Base-by-base conservation (phyloP, 345 rosid genomes). In the Populus simonii region DNA sequence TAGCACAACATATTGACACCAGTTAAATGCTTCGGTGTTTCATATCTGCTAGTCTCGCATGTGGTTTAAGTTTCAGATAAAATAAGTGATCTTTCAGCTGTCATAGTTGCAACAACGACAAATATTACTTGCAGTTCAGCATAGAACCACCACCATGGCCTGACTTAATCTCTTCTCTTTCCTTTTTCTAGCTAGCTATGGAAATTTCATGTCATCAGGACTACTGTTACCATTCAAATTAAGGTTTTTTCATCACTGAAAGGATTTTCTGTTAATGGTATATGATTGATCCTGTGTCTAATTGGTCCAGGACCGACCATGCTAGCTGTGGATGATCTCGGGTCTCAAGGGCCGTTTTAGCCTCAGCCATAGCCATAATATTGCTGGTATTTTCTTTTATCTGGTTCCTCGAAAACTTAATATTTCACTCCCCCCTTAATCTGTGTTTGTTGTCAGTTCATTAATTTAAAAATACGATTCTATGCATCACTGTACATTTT, bases 11-110 rank as follows among this genome's bases (percentile, higher is more conserved):
- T 49, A 49, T 49, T 49, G 53, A 15, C 76, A 41, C 67, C 74
- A 72, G n/a, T 15, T 77, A 23, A 39, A 31, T 36, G 39, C 70
- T 70, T 61, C n/a, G 72, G 67, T 74, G 33, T 63, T 23, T 49
- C 29, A 8, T 1, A 12, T 63, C 16, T 29, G 68, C 61, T 75
- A 78, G 74, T 66, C 78, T 76, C 84, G 73, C 81, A 76, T 84
- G 87, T 80, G 70, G 65, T 61, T 76, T 74, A 79, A 77, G 81
- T 20, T 41, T 11, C 23, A 23, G 27, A 39, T 68, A n/a, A 5
- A 2, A 22, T 16, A 16, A 22, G n/a, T 23, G 3, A n/a, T 69
- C 29, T 22, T n/a, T 23, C 27, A 69, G 43, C 12, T 22, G 23
- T 38, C 72, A 68, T 10, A 4, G 7, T 11, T 12, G 29, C 33